Conservation (phyloP, 73 alveolate genomes). For the Tetrahymena malaccensis region DNA sequence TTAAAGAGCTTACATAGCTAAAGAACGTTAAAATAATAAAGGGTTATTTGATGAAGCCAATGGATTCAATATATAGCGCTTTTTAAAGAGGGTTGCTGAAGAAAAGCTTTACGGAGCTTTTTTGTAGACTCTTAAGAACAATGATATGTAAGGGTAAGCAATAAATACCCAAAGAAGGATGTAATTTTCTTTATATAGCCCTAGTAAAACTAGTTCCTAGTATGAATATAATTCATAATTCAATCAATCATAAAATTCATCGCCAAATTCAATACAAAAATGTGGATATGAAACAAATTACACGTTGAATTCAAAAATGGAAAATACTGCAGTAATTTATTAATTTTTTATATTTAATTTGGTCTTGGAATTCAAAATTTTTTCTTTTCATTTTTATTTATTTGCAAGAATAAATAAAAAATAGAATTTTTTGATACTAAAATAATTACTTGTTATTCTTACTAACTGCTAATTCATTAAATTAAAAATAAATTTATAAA, state of each 20-base stretch:
- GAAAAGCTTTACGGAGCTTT: not conserved
- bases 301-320: not conserved
- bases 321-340: not conserved
- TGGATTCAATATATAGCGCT: not conserved
- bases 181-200: not conserved
- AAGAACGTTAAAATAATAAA: not conserved
- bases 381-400: too few relatives aligned
- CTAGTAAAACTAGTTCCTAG: not conserved
- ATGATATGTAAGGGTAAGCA: not conserved
- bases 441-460: not conserved
- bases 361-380: too few relatives aligned
- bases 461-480: not conserved
- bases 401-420: not conserved
- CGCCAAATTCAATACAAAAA: not conserved
- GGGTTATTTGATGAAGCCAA: not conserved
- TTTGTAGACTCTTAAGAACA: not conserved
- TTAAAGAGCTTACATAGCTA: not conserved
- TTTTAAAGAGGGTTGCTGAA: not conserved
- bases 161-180: not conserved
- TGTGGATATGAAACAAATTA: not conserved
- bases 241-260: not conserved
- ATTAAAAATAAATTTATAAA: not conserved
- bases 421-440: too few relatives aligned
- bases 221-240: not conserved
- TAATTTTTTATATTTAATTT: not conserved